phyloP scores from a whole-genome alignment of 2,329 filamentous ascomycete species.

The Cadophora malorum region DNA sequence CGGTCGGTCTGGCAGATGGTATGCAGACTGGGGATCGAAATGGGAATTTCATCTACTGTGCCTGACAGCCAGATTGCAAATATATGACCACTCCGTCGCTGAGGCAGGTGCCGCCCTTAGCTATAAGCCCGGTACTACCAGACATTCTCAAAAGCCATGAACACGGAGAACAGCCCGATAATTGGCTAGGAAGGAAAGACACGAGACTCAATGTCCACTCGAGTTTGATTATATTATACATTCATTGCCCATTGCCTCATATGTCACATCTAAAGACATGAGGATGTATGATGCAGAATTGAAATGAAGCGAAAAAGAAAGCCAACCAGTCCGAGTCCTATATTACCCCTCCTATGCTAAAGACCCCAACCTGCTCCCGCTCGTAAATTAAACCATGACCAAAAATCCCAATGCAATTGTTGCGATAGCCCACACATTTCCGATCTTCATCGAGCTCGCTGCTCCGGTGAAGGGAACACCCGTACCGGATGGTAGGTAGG shows the following conservation, averaged over 20 bases:
- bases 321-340: neutral
- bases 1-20: too few relatives aligned
- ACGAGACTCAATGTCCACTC: neutral
- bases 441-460: slow-evolving; percentile 8
- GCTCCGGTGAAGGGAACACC: slow-evolving; percentile 6
- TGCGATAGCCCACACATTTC: slow-evolving; percentile 1
- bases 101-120: too few relatives aligned
- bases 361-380: neutral
- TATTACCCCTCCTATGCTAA: slow-evolving; percentile 4
- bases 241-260: slow-evolving; percentile 14
- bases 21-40: too few relatives aligned
- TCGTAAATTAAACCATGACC: slow-evolving; percentile 7
- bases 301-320: slow-evolving; percentile 11
- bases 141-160: too few relatives aligned
- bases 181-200: neutral
- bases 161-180: too few relatives aligned
- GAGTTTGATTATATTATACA: slow-evolving; percentile 15
- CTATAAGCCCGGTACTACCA: too few relatives aligned
- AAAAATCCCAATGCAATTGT: slow-evolving; percentile 6
- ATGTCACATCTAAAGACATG: slow-evolving; percentile 15
- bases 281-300: slow-evolving; percentile 14
- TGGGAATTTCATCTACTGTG: too few relatives aligned
- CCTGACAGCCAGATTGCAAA: too few relatives aligned
- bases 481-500: neutral
- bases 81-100: too few relatives aligned